These are phyloP conservation scores for Hymenoscyphus scutula DNA, from an alignment of 2,329 filamentous ascomycete genomes.

Conservation along the genomic window DNA sequence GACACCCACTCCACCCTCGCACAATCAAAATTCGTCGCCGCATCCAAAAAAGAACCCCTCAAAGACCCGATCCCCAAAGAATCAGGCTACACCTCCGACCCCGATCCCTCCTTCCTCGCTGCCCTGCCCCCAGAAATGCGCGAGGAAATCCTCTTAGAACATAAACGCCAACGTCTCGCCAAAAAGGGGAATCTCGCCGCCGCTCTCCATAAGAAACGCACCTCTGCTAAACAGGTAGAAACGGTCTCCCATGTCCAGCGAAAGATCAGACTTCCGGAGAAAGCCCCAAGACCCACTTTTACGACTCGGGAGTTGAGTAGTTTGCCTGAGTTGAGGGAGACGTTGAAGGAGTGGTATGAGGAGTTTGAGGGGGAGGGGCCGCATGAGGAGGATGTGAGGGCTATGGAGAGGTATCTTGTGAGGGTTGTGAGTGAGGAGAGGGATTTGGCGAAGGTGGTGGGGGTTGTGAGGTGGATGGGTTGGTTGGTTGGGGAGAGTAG, in stretches of 20 bases:
- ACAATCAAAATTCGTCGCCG: conserved; percentile 70
- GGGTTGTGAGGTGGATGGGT: conserved; percentile 66
- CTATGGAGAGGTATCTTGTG: conserved; percentile 69
- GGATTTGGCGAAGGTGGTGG: conserved; percentile 72
- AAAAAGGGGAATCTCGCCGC: conserved; percentile 52
- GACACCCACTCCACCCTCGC: conserved; percentile 59
- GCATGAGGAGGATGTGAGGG: conserved; percentile 72
- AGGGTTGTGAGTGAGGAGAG: conserved; percentile 73
- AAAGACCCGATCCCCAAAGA: conserved; percentile 9
- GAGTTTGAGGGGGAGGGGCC: conserved; percentile 74
- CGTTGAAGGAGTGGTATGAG: conserved; percentile 72
- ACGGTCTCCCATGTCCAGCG: conserved; percentile 27
- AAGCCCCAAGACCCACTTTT: conserved; percentile 56
- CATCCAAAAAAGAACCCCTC: conserved; percentile 24
- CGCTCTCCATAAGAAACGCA: conserved; percentile 29
- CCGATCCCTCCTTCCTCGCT: conserved; percentile 66
- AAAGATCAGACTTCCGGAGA: conserved; percentile 46
- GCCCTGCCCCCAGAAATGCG: conserved; percentile 81
- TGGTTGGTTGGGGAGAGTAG: conserved; percentile 51
- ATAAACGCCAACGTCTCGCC: conserved; percentile 59
- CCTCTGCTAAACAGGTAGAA: conserved; percentile 22
- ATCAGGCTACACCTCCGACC: conserved; percentile 22
- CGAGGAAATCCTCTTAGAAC: conserved; percentile 73
- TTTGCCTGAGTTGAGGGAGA: conserved; percentile 66
- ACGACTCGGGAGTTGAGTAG: conserved; percentile 55